These are phyloP conservation scores for Talaromyces amestolkiae DNA, from an alignment of 2,329 filamentous ascomycete species.

Conservation along the genomic window DNA sequence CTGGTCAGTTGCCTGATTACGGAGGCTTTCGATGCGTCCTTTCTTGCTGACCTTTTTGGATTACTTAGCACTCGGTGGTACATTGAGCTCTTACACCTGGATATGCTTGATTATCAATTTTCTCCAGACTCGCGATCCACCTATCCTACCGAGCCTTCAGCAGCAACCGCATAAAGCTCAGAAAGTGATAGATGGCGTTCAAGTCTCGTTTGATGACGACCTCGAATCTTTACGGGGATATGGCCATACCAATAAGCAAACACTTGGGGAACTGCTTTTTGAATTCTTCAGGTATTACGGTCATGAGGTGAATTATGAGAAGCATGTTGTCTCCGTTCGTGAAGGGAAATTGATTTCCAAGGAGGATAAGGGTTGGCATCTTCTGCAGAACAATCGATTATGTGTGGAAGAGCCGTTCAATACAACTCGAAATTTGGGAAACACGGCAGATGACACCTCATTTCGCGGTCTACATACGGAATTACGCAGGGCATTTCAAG, in stretches of 20 bases:
- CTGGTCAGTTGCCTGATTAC: conserved; percentile 62
- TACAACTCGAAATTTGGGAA: conserved; percentile 80
- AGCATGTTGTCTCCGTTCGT: conserved; percentile 78
- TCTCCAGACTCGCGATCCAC: conserved; percentile 79
- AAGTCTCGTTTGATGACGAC: conserved; percentile 83
- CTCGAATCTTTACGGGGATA: conserved; percentile 70
- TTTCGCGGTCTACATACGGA: conserved; percentile 90
- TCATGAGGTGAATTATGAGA: conserved; percentile 88
- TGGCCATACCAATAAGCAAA: conserved; percentile 76
- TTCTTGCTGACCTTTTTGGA: neutral
- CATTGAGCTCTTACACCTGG: conserved; percentile 97
- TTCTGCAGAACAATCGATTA: conserved; percentile 74
- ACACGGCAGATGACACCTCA: conserved; percentile 92
- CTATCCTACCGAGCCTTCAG: conserved; percentile 82
- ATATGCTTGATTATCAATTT: conserved; percentile 98
- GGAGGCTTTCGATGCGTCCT: neutral
- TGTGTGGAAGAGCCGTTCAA: conserved; percentile 99
- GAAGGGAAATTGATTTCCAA: conserved; percentile 76
- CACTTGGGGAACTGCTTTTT: conserved; percentile 82
- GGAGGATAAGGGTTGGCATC: conserved; percentile 83
- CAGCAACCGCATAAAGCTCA: conserved; percentile 64
- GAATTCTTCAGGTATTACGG: conserved; percentile 94
- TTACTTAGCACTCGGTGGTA: conserved; percentile 75
- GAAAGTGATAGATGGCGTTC: conserved; percentile 61
- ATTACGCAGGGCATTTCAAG: conserved; percentile 80